These are phyloP conservation scores for Sanghuangporus sanghuang DNA, from an alignment of 1,284 basidiomycete species.

Conservation along the genomic window DNA sequence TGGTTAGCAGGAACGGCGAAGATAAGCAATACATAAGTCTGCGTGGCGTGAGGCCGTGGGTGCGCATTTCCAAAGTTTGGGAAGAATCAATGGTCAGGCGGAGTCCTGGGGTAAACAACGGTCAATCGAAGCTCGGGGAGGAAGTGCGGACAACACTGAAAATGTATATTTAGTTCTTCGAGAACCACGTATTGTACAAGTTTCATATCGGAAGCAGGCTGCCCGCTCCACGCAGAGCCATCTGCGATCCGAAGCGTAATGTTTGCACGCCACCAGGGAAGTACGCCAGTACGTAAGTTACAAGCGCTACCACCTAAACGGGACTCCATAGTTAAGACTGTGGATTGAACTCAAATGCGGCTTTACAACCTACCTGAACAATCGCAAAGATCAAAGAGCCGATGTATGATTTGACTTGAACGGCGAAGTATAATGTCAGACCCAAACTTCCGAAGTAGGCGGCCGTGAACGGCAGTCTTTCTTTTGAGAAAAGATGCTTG, in stretches of 20 bases:
- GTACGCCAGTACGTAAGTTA: constrained; percentile 86
- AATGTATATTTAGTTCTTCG: background rate
- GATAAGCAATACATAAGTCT: constrained; percentile 1
- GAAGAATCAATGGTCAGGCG: background rate
- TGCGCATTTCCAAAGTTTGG: background rate
- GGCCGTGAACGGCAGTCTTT: constrained; percentile 83
- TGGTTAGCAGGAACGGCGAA: background rate
- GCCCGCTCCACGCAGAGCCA: constrained; percentile 77
- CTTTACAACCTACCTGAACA: constrained; percentile 53
- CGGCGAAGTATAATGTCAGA: constrained; percentile 84
- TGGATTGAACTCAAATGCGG: background rate
- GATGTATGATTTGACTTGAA: constrained; percentile 76
- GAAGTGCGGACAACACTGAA: background rate
- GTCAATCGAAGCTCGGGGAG: background rate
- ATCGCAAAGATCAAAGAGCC: constrained; percentile 79
- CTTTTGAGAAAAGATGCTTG: constrained; percentile 82
- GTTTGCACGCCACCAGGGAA: constrained; percentile 86
- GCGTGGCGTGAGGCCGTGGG: background rate
- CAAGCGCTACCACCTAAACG: constrained; percentile 66
- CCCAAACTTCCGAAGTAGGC: constrained; percentile 80
- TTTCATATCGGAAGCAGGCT: constrained; percentile 69
- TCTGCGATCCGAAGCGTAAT: constrained; percentile 75
- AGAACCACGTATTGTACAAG: background rate
- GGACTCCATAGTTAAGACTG: background rate
- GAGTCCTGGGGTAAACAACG: background rate